Conservation (phyloP, 2,329 filamentous ascomycete genomes). For the Ceratocystis eucalypticola region DNA sequence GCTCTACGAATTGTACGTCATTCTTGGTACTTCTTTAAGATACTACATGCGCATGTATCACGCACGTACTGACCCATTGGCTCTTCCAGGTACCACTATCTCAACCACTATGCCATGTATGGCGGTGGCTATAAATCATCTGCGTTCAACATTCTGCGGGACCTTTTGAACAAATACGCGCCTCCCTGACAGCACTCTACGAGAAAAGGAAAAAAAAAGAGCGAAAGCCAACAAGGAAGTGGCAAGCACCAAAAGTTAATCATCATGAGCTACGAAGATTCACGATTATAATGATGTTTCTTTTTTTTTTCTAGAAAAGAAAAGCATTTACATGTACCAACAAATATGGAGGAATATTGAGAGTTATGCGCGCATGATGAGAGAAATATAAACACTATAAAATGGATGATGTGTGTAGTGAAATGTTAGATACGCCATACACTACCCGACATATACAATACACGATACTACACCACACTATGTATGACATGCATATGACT, state of each 20-base stretch:
- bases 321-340: not conserved
- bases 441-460: no score
- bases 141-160: conserved; percentile 67
- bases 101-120: conserved; percentile 81
- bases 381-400: no score
- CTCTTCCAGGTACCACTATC: conserved; percentile 58
- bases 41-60: not conserved
- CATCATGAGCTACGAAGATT: conserved; percentile 12
- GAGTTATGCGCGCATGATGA: not conserved
- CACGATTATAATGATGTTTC: conserved; percentile 9
- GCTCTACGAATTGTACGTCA: conserved; percentile 67
- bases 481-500: not conserved
- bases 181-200: conserved; percentile 8
- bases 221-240: not conserved
- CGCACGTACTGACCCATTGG: conserved; percentile 20
- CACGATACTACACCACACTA: no score
- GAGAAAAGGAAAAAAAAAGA: not conserved
- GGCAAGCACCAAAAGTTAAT: not conserved
- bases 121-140: conserved; percentile 64
- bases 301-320: not conserved
- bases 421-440: no score
- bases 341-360: not conserved
- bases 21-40: not conserved
- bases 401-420: no score
- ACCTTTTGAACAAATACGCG: conserved; percentile 58